A percentile compares a stretch with the other conserved stretches of the same genome.
phyloP scores from a whole-genome alignment of 2,329 filamentous ascomycete species.

The Trichoderma simmonsii region DNA sequence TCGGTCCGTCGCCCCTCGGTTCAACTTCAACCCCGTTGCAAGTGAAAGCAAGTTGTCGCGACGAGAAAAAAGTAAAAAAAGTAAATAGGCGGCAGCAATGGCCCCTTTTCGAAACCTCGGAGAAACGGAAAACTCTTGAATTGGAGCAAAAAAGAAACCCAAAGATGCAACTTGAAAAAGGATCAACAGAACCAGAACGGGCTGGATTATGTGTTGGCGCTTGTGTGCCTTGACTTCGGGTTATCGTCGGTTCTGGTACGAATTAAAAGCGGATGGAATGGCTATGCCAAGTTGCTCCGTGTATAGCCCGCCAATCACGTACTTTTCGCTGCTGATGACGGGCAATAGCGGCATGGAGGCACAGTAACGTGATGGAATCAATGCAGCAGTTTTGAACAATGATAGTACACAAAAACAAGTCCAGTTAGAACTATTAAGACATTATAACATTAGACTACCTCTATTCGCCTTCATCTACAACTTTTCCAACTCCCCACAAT shows the following conservation, averaged over 20 bases:
- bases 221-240: slow-evolving; percentile 17
- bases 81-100: neutral
- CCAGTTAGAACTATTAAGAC: too few relatives aligned
- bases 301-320: neutral
- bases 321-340: neutral
- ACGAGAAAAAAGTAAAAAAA: neutral
- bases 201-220: slow-evolving; percentile 1
- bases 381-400: neutral
- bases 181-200: neutral
- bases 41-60: neutral
- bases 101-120: neutral
- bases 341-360: neutral
- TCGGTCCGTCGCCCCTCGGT: neutral
- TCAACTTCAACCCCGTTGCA: neutral
- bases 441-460: too few relatives aligned
- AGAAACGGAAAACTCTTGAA: neutral
- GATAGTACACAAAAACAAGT: too few relatives aligned
- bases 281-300: neutral
- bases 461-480: neutral
- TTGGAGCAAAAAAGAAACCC: neutral
- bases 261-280: neutral
- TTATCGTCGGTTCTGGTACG: slow-evolving; percentile 19
- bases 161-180: neutral
- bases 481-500: neutral
- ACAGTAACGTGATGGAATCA: neutral